Evolutionary conservation across 306 rosid species (phyloP), one percentile per base, ranked within the genome.

Genomic region (Vigna unguiculata): DNA sequence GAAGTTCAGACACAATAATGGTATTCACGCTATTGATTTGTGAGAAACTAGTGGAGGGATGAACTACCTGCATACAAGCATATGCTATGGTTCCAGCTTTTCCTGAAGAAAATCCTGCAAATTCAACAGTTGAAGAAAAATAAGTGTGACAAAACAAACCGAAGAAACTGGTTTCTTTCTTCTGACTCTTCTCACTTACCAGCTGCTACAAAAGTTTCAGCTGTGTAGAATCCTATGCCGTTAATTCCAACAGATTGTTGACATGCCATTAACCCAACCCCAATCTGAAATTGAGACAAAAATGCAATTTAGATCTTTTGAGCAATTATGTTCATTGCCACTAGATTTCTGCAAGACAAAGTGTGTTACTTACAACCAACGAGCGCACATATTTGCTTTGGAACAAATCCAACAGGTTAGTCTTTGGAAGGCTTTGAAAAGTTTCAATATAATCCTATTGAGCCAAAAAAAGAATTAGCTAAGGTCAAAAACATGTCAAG

Each of bases 161-260:
- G 7, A 38, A 46, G 41, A 51, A 68, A 59, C 17, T 40, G 3
- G 16, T 9, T 47, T 74, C 70, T 45, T 20, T 30, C 5, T 28
- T 28, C 32, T 28, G 32, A 28, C 60, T 43, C 48, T 51, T 48
- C 34, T 62, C n/a, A 53, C 82, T 67, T 86, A 91, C 98, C 97
- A 16, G 97, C 95, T 19, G 93, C 80, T 40, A 84, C 82, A 75
- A 94, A 92, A 67, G 87, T 90, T 53, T 88, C 79, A 3, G 88
- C 83, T 48, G 93, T 88, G 57, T 94, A 94, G 79, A 90, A 91
- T 60, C 86, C 84, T 72, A 94, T 87, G 34, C 90, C 97, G 66
- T 90, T 90, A 49, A 90, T 88, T 58, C 97, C 97, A 83, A 90
- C 88, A 65, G 91, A 87, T 88, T 94, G 96, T 85, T 92, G 97